Evolutionary conservation across 306 rosid genomes (phyloP), one percentile per base, ranked within the genome.

Genomic region (Mucuna pruriens): DNA sequence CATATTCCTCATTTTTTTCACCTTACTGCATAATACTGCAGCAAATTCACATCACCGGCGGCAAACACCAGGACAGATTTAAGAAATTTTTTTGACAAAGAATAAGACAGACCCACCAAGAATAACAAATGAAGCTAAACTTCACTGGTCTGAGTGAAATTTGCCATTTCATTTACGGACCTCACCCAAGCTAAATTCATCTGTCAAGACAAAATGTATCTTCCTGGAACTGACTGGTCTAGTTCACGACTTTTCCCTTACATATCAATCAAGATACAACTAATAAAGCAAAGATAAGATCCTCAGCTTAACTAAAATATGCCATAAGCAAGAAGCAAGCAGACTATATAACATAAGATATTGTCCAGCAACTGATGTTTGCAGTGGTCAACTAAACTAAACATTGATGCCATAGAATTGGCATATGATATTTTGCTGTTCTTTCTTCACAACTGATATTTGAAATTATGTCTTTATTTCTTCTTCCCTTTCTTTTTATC

Each of bases 361-460:
- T 11, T 36, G 12, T 64, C 76, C 17, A 25, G 61, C 25, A 73
- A 23, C 42, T 36, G 38, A 46, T 48, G 74, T 70, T 52, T 7
- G 15, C 33, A 36, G 61, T 26, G 34, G 26, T 63, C 70, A 25
- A 13, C 7, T 23, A 40, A 52, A 38, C 31, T 40, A 8, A 52
- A 19, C 60, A 19, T 22, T 4, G 7, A 29, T 19, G 38, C 22
- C 55, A 49, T 5, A n/a, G 33, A 46, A 83, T 48, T 36, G 34
- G 6, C 78, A 61, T 20, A 23, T 7, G 20, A 46, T 19, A 60
- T 46, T 45, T 46, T 76, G 15, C 16, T 26, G 33, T 73, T 62
- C 22, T 62, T 76, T 61, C 82, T 61, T 70, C 49, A 11, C 16
- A 36, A 57, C 9, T 20, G 11, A 72, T 44, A 31, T 64, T 39